These are phyloP conservation scores for Picochlorum sp. DNA, from an alignment of 139 green algal species.

Conservation along the genomic window DNA sequence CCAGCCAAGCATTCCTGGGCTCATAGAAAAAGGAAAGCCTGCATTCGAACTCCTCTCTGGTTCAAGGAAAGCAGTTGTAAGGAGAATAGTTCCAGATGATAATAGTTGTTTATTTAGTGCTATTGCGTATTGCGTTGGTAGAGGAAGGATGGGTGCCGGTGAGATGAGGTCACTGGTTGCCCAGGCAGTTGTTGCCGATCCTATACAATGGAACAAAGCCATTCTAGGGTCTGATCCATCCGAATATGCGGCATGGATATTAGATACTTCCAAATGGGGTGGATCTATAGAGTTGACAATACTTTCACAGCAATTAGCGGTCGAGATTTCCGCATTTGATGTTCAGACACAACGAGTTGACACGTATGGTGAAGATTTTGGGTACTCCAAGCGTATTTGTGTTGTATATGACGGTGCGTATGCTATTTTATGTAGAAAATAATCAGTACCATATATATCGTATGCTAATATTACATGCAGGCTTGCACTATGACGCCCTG, in stretches of 20 bases:
- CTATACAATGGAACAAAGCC: slow-evolving; percentile 49
- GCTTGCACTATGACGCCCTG: slow-evolving; percentile 76
- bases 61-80: slow-evolving; percentile 40
- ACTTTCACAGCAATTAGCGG: slow-evolving; percentile 53
- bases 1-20: slow-evolving; percentile 2
- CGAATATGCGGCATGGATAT: slow-evolving; percentile 73
- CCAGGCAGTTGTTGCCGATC: slow-evolving; percentile 54
- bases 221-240: slow-evolving; percentile 23
- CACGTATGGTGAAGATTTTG: slow-evolving; percentile 64
- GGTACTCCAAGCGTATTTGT: slow-evolving; percentile 44
- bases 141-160: slow-evolving; percentile 11
- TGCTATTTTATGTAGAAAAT: slow-evolving; percentile 9
- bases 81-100: slow-evolving; percentile 75
- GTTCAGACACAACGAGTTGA: slow-evolving; percentile 76
- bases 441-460: no score
- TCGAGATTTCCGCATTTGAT: slow-evolving; percentile 89
- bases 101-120: slow-evolving; percentile 94
- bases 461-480: background rate
- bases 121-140: slow-evolving; percentile 57
- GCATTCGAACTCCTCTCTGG: background rate
- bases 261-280: slow-evolving; percentile 64
- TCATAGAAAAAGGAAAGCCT: slow-evolving; percentile 6
- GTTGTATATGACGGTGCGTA: slow-evolving; percentile 51
- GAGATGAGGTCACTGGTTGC: slow-evolving; percentile 48
- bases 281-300: slow-evolving; percentile 95